Evolutionary conservation across 805 yeast species (phyloP), one percentile per base, ranked within the genome.

Genomic region (Wickerhamomyces alni): DNA sequence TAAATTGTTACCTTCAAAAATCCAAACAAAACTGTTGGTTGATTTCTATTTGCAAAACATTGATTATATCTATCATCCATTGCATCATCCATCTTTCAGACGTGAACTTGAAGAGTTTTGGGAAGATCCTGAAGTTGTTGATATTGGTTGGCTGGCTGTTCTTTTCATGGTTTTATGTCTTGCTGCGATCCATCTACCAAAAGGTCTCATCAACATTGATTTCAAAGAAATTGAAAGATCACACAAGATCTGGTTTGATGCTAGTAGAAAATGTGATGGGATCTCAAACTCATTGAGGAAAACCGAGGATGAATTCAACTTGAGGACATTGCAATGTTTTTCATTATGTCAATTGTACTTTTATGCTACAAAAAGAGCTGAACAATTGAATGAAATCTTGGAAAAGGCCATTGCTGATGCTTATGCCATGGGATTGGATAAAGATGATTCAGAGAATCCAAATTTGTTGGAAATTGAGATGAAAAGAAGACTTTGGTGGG

Each of bases 401-500:
- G n/a, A 35, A 4, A 50, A 52, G 30, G 52, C 56, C 2, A 41
- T 57, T 11, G 45, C 48, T 29, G 53, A 48, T 32, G 56, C 54
- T 4, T 45, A 37, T 36, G 47, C 40, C 5, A 48, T 57, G 55
- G 55, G 53, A 0, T 38, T 57, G 9, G 51, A 57, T 32, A 42
- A 45, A 31, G 59, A 53, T 37, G 55, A 54, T 30, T 22, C 33
- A n/a, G 44, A 44, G 5, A 53, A 52, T 33, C 46, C 54, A 30
- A 44, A 52, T 31, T 24, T 55, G 34, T 19, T 54, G 15, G 60
- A 53, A 30, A 16, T 51, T 11, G 65, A 62, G 38, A 37, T 61
- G 51, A 56, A 55, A 35, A 55, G 62, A 43, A 50, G 66, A 33
- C 35, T 55, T 3, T 55, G 59, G 59, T 55, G 59, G 59, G 57